Evolutionary conservation across 2,329 filamentous ascomycete genomes (phyloP).

Genomic region (Fusarium brevicatenulatum): DNA sequence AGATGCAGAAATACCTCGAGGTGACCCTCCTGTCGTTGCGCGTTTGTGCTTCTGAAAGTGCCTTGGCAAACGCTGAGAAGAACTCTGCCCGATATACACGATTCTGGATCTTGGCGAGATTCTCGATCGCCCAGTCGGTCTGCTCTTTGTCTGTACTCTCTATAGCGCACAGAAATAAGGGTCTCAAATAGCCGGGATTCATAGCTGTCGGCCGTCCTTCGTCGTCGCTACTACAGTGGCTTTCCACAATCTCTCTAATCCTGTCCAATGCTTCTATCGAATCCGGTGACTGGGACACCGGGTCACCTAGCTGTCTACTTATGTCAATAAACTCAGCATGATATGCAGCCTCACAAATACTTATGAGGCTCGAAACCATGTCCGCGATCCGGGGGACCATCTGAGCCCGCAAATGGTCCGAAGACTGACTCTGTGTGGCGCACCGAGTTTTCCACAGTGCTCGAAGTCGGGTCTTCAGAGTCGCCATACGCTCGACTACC

Average conservation of each 20-base stretch:
- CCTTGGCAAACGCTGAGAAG: background rate
- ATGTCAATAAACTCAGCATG: background rate
- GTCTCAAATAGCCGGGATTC: background rate
- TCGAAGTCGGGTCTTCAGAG: background rate
- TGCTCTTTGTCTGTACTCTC: background rate
- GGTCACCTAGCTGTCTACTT: background rate
- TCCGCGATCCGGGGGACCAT: background rate
- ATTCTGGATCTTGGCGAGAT: background rate
- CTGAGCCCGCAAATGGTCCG: background rate
- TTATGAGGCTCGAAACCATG: background rate
- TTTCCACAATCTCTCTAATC: background rate
- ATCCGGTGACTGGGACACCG: background rate
- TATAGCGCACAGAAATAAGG: background rate
- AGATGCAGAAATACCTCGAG: constrained; percentile 1
- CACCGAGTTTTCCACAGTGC: background rate
- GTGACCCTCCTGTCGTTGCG: background rate
- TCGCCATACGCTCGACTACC: background rate
- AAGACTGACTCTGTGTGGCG: background rate
- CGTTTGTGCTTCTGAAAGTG: background rate
- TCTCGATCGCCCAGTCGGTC: background rate
- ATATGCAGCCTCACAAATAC: background rate
- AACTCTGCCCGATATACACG: background rate
- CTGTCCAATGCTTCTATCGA: background rate
- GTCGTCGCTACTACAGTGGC: accelerated
- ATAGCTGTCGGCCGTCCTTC: accelerated